Conservation (phyloP, 2,329 filamentous ascomycete genomes). For the Macrophomina phaseolina region DNA sequence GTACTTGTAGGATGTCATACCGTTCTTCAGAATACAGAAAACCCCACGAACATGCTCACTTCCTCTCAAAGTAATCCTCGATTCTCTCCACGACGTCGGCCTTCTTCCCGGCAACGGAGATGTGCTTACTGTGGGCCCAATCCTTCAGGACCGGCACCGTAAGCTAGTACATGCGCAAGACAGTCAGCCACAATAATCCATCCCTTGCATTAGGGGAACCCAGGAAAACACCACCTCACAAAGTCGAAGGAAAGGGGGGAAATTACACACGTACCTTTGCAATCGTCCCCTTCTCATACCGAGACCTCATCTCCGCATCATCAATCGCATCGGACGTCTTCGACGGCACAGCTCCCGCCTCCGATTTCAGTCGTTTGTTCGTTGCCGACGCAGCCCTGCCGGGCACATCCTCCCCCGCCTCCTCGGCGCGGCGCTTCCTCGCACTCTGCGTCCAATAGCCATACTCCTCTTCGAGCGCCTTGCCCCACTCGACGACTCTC, state of each 20-base stretch:
- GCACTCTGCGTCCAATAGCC: slow-evolving; percentile 46
- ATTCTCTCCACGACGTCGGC: slow-evolving; percentile 43
- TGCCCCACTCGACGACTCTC: slow-evolving; percentile 78
- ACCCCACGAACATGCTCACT: slow-evolving; percentile 29
- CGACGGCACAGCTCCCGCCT: slow-evolving; percentile 33
- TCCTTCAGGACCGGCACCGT: slow-evolving; percentile 43
- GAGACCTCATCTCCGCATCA: slow-evolving; percentile 48
- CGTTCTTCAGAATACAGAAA: too few species aligned
- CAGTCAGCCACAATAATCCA: neutral
- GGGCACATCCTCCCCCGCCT: slow-evolving; percentile 32
- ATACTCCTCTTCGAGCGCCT: slow-evolving; percentile 67
- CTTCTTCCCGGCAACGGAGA: slow-evolving; percentile 42
- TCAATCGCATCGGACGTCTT: slow-evolving; percentile 44
- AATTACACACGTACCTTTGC: slow-evolving; percentile 41
- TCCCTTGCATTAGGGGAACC: neutral
- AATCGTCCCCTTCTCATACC: slow-evolving; percentile 52
- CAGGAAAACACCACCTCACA: too few species aligned
- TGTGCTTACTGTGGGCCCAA: slow-evolving; percentile 37
- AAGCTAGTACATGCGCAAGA: slow-evolving; percentile 30
- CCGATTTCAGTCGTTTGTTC: slow-evolving; percentile 54
- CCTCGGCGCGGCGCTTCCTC: slow-evolving; percentile 39
- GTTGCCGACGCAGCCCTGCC: too few species aligned
- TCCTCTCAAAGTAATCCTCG: slow-evolving; percentile 43
- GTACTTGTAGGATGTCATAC: neutral
- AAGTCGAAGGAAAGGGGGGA: too few species aligned